phyloP scores from a whole-genome alignment of 1,284 basidiomycete species.

The Vanrija sp. region DNA sequence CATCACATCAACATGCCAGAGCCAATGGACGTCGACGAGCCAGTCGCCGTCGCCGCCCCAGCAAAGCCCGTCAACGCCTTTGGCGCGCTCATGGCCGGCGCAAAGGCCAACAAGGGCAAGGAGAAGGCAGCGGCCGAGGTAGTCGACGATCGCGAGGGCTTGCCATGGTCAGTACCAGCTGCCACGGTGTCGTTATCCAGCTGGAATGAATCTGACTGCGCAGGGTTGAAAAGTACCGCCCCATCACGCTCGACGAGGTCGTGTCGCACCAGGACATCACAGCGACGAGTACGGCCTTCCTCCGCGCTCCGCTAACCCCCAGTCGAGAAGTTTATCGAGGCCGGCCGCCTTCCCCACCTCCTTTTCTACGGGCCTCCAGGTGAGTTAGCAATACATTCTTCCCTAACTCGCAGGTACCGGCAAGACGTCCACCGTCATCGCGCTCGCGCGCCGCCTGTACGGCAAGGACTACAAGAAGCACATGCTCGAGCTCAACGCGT shows the following conservation, averaged over 20 bases:
- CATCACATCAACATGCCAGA: conserved; percentile 12
- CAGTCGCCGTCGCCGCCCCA: conserved; percentile 6
- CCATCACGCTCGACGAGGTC: conserved; percentile 80
- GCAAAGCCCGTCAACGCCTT: conserved; percentile 35
- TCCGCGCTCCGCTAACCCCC: conserved; percentile 1
- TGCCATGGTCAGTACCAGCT: conserved; percentile 44
- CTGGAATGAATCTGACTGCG: background rate
- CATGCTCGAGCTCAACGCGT: conserved; percentile 96
- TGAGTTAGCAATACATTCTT: conserved; percentile 2
- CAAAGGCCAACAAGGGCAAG: conserved; percentile 42
- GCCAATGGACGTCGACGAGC: conserved; percentile 31
- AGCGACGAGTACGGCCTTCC: conserved; percentile 65
- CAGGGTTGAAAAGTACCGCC: conserved; percentile 96
- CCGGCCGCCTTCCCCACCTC: conserved; percentile 88
- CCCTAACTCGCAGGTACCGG: conserved; percentile 61
- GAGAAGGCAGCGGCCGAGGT: conserved; percentile 28
- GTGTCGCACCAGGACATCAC: conserved; percentile 94
- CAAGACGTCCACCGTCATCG: conserved; percentile 97
- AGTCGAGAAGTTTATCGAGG: conserved; percentile 97
- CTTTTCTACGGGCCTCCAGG: conserved; percentile 97
- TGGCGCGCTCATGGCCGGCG: conserved; percentile 40
- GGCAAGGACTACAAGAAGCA: conserved; percentile 75
- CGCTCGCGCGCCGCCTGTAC: conserved; percentile 90
- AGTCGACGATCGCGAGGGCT: conserved; percentile 38
- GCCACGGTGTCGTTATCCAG: background rate